Base-by-base conservation (phyloP, 495 filamentous ascomycete species). In the Talaromyces ruber region DNA sequence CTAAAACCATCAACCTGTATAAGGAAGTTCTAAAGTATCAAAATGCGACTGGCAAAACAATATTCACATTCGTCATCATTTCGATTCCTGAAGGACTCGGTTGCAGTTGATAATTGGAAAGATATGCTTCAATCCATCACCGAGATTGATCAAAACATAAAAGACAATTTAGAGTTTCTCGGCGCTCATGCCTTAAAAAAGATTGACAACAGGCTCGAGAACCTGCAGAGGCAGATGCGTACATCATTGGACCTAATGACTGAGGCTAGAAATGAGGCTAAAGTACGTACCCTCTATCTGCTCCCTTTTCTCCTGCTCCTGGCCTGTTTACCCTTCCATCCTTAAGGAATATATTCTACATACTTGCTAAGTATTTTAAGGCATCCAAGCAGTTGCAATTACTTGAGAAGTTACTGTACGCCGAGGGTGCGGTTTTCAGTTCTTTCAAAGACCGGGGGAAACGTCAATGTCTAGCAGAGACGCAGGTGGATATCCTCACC, bases 1-100 rank as follows among this genome's bases (percentile, higher is more conserved):
- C 14, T 5, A 47, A 47, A 47, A 55, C 16, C 30, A 16, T 59
- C 12, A 24, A 59, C 2, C n/a, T 63, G 4, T 63, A 63, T 26
- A 1, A 4, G 1, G 11, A 16, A 12, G 21, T 63, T 1, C 37
- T 63, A 1, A 22, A 29, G n/a, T 63, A 63, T 24, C 61, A 63
- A 24, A n/a, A 63, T 63, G 3, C 55, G 55, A 1, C 30, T 63
- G 0, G 54, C 61, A 9, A 63, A 32, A 34, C 54, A 63, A 5
- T 59, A 58, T 37, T 63, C 61, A 1, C n/a, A 37, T 9, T 50
- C 61, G 18, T 16, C 4, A 18, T 21, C 59, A 1, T 47, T 58
- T n/a, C 52, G 37, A 22, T 58, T 24, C 16, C n/a, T 58, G 3
- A 59, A 21, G 43, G 43, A 63, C 25, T 22, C 59, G n/a, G 61